Conservation (phyloP, 179 eudicot species). For the Beta macrorhiza region DNA sequence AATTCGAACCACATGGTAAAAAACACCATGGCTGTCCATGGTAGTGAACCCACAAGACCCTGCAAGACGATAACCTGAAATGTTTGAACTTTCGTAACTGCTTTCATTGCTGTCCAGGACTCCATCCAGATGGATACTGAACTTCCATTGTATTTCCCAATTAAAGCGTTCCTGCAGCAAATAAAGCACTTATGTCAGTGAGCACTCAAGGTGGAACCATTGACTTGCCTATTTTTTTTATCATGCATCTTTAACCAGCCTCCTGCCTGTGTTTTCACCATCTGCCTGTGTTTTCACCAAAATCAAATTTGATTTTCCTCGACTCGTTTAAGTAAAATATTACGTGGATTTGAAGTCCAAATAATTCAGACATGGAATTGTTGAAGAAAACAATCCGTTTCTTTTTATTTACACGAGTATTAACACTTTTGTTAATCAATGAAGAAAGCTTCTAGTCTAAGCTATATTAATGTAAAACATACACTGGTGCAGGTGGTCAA, state of each 20-base stretch:
- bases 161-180: conserved; percentile 47
- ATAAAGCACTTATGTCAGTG: background rate
- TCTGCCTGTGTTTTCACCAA: background rate
- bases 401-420: background rate
- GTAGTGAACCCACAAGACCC: conserved; percentile 90
- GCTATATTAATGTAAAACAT: background rate
- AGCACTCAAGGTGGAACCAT: background rate
- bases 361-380: background rate
- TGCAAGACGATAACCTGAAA: conserved; percentile 91
- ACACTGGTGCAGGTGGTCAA: background rate
- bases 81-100: conserved; percentile 71
- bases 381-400: background rate
- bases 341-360: background rate
- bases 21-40: conserved; percentile 98
- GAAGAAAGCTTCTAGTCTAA: background rate
- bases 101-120: conserved; percentile 73
- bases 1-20: conserved; percentile 91
- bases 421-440: background rate
- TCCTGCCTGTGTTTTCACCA: background rate
- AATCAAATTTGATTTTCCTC: background rate
- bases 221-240: background rate
- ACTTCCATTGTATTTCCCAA: conserved; percentile 37
- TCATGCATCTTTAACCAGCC: background rate
- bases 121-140: conserved; percentile 63
- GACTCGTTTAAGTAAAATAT: background rate